Evolutionary conservation across 1,284 basidiomycete genomes (phyloP).

Genomic region (Caloboletus inedulis): DNA sequence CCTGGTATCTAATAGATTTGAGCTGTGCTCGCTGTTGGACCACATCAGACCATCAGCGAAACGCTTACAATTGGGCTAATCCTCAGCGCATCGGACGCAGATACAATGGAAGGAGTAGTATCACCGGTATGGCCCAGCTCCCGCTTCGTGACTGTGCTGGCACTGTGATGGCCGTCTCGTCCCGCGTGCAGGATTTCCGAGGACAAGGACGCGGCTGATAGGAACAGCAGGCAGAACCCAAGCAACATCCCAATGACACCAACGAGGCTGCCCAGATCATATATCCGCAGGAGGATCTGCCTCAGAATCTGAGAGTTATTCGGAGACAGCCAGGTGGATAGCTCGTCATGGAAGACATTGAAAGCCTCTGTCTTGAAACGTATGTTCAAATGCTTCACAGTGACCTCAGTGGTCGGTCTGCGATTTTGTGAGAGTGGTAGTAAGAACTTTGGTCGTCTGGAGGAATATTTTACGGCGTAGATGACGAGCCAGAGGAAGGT

Average conservation of each 20-base stretch:
- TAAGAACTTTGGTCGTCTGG: conserved; percentile 14
- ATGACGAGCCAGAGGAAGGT: conserved; percentile 26
- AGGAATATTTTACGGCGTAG: conserved; percentile 24
- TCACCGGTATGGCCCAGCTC: background rate
- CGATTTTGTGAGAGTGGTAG: conserved; percentile 24
- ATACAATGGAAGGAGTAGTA: conserved; percentile 5
- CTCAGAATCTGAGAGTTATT: conserved; percentile 23
- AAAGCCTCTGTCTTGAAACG: conserved; percentile 51
- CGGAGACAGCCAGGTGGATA: conserved; percentile 34
- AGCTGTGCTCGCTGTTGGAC: conserved; percentile 7
- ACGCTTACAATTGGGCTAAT: conserved; percentile 47
- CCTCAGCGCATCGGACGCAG: conserved; percentile 14
- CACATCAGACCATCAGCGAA: background rate
- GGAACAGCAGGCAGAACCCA: conserved; percentile 41
- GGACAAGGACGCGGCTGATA: conserved; percentile 32
- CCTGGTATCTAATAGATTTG: conserved; percentile 60
- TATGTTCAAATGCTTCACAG: conserved; percentile 39
- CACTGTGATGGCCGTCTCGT: background rate
- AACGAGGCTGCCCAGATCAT: conserved; percentile 49
- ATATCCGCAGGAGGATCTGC: conserved; percentile 37
- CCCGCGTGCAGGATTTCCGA: conserved; percentile 18
- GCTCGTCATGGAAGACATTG: conserved; percentile 50
- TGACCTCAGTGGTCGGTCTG: conserved; percentile 22
- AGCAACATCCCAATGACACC: conserved; percentile 50
- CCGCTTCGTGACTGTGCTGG: conserved; percentile 19